Conservation (phyloP, 1,284 basidiomycete species). For the Schizophyllum amplum region DNA sequence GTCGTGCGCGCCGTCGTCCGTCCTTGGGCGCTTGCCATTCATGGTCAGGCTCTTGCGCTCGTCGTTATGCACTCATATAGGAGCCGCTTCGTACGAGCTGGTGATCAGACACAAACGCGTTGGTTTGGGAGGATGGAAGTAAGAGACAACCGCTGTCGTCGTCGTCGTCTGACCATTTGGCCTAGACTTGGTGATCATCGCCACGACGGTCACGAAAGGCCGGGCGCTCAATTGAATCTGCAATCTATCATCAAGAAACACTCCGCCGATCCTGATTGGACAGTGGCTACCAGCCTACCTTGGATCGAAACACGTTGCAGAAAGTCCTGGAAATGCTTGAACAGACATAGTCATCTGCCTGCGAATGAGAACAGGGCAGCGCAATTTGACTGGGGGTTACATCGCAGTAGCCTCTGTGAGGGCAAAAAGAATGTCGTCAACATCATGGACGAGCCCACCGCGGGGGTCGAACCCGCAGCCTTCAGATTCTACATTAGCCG, state of each 20-base stretch:
- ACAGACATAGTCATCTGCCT: too few species aligned
- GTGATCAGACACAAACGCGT: too few species aligned
- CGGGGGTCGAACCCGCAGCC: slow-evolving; percentile 90
- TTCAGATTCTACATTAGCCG: slow-evolving; percentile 47
- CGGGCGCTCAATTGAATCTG: neutral
- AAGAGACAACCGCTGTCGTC: neutral
- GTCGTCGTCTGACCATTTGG: neutral
- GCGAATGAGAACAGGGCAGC: too few species aligned
- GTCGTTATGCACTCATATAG: too few species aligned
- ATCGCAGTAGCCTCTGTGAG: too few species aligned
- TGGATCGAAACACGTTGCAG: too few species aligned
- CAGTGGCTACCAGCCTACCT: too few species aligned
- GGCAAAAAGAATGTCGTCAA: too few species aligned
- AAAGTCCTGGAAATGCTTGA: too few species aligned
- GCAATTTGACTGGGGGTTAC: too few species aligned
- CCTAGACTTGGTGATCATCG: neutral
- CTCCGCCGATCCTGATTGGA: neutral
- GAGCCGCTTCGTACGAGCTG: too few species aligned
- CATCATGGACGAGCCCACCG: slow-evolving; percentile 53
- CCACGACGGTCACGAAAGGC: neutral
- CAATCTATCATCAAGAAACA: neutral
- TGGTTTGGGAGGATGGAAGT: neutral
- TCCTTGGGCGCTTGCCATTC: neutral
- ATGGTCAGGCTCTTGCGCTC: neutral
- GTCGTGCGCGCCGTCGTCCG: neutral